Evolutionary conservation across 1,284 basidiomycete genomes (phyloP), one percentile per base, ranked within the genome.

Genomic region (Leccinum griseonigrum): DNA sequence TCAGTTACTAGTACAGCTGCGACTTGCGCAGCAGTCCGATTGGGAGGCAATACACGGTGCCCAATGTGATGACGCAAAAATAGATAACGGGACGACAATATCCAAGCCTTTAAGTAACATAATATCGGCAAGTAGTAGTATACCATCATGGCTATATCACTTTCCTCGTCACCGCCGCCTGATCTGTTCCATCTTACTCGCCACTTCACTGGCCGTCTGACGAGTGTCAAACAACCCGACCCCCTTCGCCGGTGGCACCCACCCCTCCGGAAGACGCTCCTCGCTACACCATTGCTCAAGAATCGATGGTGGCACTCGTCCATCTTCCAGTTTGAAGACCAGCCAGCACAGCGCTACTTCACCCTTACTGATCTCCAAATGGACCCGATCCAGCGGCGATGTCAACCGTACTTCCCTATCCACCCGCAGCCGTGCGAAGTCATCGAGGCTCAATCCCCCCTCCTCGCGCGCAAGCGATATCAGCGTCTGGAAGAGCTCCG

Each of bases 331-430:
- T 31, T 75, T 76, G 67, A 83, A 72, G 10, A 81, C 72, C 46
- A 78, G 67, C 81, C 82, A 84, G 2, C 73, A 72, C 34, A 84
- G 66, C 5, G 76, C 79, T 57, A 74, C 79, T 72, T 90, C 88
- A 34, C 87, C 88, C 36, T 82, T 78, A 10, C 87, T 83, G 59
- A 90, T 83, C 67, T 82, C 78, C 2, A 78, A 76, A 63, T 85
- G 85, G 26, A 84, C n/a, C 1, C 38, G 56, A 64, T 79, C 77
- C 28, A 89, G 70, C 4, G 77, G 77, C 7, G 70, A 69, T 18
- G 76, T 76, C 75, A 87, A 59, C 48, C 76, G 69, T 50, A 73
- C 76, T 66, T 85, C 82, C 43, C 84, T 71, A 40, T 81, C 73
- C 7, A 83, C 70, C 10, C 85, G 78, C 31, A 80, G 73, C 40